phyloP scores from a whole-genome alignment of 1,284 basidiomycete genomes.

The Flammula alnicola region DNA sequence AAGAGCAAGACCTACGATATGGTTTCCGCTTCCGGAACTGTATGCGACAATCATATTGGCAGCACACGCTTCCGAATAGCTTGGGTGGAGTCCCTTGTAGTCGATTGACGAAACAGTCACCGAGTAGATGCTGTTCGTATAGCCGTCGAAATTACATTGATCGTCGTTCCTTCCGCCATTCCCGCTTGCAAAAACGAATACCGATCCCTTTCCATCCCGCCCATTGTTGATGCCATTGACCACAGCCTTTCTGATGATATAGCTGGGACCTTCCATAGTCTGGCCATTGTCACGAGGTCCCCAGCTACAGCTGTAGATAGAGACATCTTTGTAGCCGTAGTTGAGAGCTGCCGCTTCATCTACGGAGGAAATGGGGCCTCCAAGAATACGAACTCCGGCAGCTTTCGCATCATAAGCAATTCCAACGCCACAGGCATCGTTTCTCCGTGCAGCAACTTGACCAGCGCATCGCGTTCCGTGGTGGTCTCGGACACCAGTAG shows the following conservation, averaged over 20 bases:
- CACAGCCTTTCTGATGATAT: constrained; percentile 92
- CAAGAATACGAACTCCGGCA: constrained; percentile 93
- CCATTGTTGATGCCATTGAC: constrained; percentile 94
- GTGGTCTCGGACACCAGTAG: constrained; percentile 87
- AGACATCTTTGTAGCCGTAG: constrained; percentile 90
- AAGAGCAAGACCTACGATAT: constrained; percentile 66
- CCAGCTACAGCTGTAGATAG: constrained; percentile 96
- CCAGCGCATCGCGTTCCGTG: constrained; percentile 99
- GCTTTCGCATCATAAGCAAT: constrained; percentile 92
- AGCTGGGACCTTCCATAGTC: constrained; percentile 93
- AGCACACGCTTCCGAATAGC: constrained; percentile 95
- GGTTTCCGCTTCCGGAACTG: constrained; percentile 90
- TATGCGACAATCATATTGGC: constrained; percentile 97
- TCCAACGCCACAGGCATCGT: constrained; percentile 95
- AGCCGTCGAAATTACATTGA: constrained; percentile 99
- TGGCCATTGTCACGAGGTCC: constrained; percentile 95
- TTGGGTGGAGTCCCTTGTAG: constrained; percentile 90
- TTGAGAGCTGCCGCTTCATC: constrained; percentile 97
- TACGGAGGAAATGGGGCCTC: constrained; percentile 91
- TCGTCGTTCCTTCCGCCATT: constrained; percentile 92
- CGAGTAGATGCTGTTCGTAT: constrained; percentile 97
- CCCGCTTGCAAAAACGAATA: constrained; percentile 97
- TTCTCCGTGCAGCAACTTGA: constrained; percentile 92
- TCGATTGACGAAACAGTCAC: constrained; percentile 95
- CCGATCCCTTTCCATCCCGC: constrained; percentile 85